Conservation (phyloP, 2,329 filamentous ascomycete genomes). For the Colletotrichum sp. region DNA sequence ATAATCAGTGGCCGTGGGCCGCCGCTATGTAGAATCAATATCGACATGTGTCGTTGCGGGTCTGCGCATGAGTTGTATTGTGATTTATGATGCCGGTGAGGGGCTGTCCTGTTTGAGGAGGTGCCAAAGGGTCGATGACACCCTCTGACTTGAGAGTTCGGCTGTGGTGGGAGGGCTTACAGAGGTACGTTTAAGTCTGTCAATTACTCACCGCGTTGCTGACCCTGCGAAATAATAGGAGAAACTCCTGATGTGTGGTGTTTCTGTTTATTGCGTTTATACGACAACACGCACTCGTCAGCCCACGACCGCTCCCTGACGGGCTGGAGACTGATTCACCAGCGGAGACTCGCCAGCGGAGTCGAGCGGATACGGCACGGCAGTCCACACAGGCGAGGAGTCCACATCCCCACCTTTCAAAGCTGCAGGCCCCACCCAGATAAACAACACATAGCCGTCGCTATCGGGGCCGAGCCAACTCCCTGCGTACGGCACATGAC, state of each 20-base stretch:
- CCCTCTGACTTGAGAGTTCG: background rate
- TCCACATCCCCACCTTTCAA: background rate
- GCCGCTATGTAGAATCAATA: constrained; percentile 16
- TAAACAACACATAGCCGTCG: background rate
- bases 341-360: background rate
- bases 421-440: constrained; percentile 5
- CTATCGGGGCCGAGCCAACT: constrained; percentile 9
- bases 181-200: background rate
- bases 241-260: background rate
- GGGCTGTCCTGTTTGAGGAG: background rate
- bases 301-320: background rate
- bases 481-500: background rate
- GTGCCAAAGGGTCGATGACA: background rate
- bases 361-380: background rate
- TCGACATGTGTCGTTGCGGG: background rate
- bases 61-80: background rate
- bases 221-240: background rate
- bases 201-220: background rate
- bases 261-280: background rate
- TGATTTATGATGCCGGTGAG: background rate
- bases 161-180: background rate
- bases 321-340: background rate
- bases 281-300: background rate
- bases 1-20: background rate
- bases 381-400: background rate